Evolutionary conservation across 1,139 yeast species (phyloP), one percentile per base, ranked within the genome.

Genomic region (Saccharomyces hybrid): DNA sequence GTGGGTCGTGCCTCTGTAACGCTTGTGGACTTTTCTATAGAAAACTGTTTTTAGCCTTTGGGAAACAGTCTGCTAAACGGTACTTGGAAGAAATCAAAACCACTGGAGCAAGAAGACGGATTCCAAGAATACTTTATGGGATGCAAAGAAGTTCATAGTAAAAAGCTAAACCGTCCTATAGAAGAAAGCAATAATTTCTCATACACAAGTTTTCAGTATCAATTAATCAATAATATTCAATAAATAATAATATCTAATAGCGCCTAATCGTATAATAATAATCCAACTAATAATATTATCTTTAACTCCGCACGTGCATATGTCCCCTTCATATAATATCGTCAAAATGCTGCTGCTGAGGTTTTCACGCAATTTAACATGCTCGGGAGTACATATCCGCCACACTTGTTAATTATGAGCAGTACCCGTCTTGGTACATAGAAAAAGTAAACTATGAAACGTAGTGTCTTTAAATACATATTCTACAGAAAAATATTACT

Each of bases 1-100:
- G 96, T 0, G 86, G 86, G 12, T 76, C 95, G 53, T 87, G 95
- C 0, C 74, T 89, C 56, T 89, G 96, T 71, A 89, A 89, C 69
- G 96, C 96, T 0, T 89, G 96, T 72, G 96, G 96, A 0, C 75
- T 89, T 52, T 87, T 81, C 54, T 66, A 65, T 54, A 60, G 63
- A 42, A 67, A 67, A 54, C 12, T 38, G 12, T 38, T 38, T 7
- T 9, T 38, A n/a, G 44, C n/a, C 26, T 38, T 19, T 38, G 44
- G 44, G 11, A 38, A 38, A 19, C 28, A 29, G 19, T 19, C 14
- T 42, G 24, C 32, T 21, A 42, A 42, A 9, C 16, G 16, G 2
- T 31, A 50, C 24, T 50, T 29, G 24, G 32, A 31, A 31, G 24
- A 47, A 29, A 34, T 11, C 14, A 29, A 19, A 19, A 19, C 19